phyloP scores from a whole-genome alignment of 2,329 filamentous ascomycete species.

The Fusarium palustre region DNA sequence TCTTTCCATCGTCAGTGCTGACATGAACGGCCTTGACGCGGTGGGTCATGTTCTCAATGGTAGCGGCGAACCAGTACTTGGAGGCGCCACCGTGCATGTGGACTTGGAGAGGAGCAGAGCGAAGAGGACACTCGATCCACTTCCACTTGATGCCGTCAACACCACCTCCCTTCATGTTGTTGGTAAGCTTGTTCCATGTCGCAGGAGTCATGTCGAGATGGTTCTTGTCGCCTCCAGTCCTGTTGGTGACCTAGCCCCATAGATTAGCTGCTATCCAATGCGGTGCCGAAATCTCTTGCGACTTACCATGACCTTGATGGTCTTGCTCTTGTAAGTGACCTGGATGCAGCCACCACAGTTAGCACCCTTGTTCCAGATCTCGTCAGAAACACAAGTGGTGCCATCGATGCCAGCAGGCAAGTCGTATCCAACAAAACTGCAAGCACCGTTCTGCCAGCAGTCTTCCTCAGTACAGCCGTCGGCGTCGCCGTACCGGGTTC shows the following conservation, averaged over 20 bases:
- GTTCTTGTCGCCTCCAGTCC: conserved; percentile 20
- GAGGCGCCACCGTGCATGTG: conserved; percentile 26
- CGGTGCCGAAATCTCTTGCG: accelerated
- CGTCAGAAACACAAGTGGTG: conserved; percentile 16
- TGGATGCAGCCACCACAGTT: conserved; percentile 22
- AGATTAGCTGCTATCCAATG: not conserved
- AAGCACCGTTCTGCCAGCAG: conserved; percentile 22
- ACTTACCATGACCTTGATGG: conserved; percentile 20
- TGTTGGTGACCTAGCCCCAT: conserved; percentile 9
- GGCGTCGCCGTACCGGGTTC: conserved; percentile 12
- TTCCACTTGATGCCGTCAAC: conserved; percentile 29
- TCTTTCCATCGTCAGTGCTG: conserved; percentile 22
- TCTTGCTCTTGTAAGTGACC: conserved; percentile 7
- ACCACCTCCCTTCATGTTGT: conserved; percentile 11
- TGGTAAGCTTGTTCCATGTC: conserved; percentile 22
- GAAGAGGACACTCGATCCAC: conserved; percentile 24
- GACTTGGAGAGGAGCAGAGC: conserved; percentile 5
- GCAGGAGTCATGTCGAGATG: conserved; percentile 28
- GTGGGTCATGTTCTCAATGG: conserved; percentile 20
- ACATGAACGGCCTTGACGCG: conserved; percentile 23
- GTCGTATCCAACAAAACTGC: conserved; percentile 20
- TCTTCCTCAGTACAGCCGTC: conserved; percentile 20
- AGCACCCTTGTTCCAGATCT: conserved; percentile 19
- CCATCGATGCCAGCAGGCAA: conserved; percentile 18
- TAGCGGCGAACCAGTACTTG: conserved; percentile 28